Base-by-base conservation (phyloP, 2,329 filamentous ascomycete genomes). In the Fusarium graminum region DNA sequence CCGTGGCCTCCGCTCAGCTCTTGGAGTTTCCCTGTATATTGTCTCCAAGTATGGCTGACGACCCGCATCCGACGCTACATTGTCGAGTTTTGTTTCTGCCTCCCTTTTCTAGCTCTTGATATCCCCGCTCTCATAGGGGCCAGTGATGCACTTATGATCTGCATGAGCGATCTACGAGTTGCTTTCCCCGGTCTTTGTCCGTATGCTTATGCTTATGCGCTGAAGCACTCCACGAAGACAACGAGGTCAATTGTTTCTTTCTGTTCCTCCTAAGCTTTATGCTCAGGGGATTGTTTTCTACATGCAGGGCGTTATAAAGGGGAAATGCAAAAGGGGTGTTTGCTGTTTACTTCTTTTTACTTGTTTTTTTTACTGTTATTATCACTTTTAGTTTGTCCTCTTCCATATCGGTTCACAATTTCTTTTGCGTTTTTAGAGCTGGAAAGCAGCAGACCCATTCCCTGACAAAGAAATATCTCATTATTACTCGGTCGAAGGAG, bases 161-260 rank as follows among this genome's bases (percentile, higher is more conserved):
- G 80, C 81, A 82, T 79, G 79, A 81, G 80, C 78, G 76, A 83
- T 83, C 79, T 81, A 82, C 72, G 79, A 79, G 74, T 72, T 72
- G 69, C 65, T 67, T 62, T 61, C 64, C 56, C 59, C 64, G 56
- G 60, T 61, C 56, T 65, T 62, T 61, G 54, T 64, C 45, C 53
- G 49, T 51, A 46, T 60, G 64, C 67, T 71, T 42, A 54, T 28
- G 58, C 67, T 72, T 40, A 54, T 28, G 52, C 52, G 39, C 56
- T 42, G 36, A 60, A 69, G 62, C 67, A 64, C 47, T 52, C 53
- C 59, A 52, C 49, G 50, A 57, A 70, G 57, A 59, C 60, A 49
- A 72, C 51, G 65, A 65, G 61, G 50, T 60, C 59, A 62, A 65
- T 65, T 65, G 66, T 39, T 58, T 63, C 44, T 64, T 65, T 50